Conservation (phyloP, 805 yeast species). For the Candida hungchunana region DNA sequence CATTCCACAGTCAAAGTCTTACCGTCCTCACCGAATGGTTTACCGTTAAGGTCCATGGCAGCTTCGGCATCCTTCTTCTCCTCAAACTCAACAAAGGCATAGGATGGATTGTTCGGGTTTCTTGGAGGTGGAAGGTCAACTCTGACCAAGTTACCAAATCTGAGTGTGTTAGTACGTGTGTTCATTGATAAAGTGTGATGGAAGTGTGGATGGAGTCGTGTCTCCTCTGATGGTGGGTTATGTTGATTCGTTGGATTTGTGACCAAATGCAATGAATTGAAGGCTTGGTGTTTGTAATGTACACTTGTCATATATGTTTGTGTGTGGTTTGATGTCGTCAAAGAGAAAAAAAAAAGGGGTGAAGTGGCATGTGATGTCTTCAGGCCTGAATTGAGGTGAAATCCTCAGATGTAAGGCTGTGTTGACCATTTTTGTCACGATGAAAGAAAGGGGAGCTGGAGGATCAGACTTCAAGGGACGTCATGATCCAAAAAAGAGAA, state of each 20-base stretch:
- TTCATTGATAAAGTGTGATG: too few species aligned
- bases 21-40: constrained; percentile 30
- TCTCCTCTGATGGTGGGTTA: too few species aligned
- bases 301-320: not conserved
- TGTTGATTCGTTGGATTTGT: too few species aligned
- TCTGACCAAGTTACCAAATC: constrained; percentile 54
- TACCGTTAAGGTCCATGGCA: constrained; percentile 45
- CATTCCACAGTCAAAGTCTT: constrained; percentile 45
- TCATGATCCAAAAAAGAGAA: not conserved
- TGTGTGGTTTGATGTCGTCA: not conserved
- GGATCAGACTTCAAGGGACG: too few species aligned
- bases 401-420: too few species aligned
- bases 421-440: too few species aligned
- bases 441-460: too few species aligned
- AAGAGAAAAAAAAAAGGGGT: not conserved
- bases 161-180: constrained; percentile 19
- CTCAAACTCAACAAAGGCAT: constrained; percentile 59
- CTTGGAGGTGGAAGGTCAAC: constrained; percentile 63
- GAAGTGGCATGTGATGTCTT: constrained; percentile 1
- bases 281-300: not conserved
- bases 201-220: too few species aligned
- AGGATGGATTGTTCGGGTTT: constrained; percentile 53
- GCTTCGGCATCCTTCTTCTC: constrained; percentile 48
- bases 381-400: constrained; percentile 7
- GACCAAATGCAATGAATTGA: too few species aligned